These are phyloP conservation scores for Raphanus hybrid DNA, from an alignment of 441 rosid genomes.

Conservation along the genomic window DNA sequence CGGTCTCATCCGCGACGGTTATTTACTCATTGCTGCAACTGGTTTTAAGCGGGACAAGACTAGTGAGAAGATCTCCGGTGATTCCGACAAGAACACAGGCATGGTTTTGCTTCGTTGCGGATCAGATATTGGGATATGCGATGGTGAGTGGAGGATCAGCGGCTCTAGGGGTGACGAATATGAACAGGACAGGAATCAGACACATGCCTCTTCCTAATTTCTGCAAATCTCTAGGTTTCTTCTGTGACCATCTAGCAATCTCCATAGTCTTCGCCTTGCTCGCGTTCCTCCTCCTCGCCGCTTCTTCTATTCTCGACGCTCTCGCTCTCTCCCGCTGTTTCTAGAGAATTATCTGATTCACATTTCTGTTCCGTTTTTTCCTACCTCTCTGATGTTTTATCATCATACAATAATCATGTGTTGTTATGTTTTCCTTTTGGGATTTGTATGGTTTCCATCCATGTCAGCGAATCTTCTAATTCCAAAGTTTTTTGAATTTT, in stretches of 20 bases:
- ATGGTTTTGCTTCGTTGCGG: slow-evolving; percentile 74
- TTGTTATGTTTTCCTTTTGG: neutral
- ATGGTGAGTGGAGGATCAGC: slow-evolving; percentile 84
- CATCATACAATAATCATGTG: slow-evolving; percentile 16
- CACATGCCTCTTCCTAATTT: slow-evolving; percentile 78
- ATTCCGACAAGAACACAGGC: slow-evolving; percentile 69
- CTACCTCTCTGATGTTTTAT: neutral
- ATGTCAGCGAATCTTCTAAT: slow-evolving; percentile 33
- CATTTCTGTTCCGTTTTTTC: neutral
- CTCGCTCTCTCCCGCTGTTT: slow-evolving; percentile 55
- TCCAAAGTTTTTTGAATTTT: slow-evolving; percentile 28
- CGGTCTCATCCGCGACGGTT: slow-evolving; percentile 61
- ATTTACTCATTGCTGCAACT: slow-evolving; percentile 65
- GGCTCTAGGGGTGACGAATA: slow-evolving; percentile 76
- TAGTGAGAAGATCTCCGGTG: slow-evolving; percentile 53
- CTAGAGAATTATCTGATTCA: neutral
- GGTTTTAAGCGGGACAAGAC: slow-evolving; percentile 50
- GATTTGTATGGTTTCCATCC: slow-evolving; percentile 27
- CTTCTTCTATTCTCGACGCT: slow-evolving; percentile 61
- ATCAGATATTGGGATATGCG: slow-evolving; percentile 77
- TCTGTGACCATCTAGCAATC: slow-evolving; percentile 73
- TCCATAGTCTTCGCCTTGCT: slow-evolving; percentile 75
- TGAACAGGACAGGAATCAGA: slow-evolving; percentile 80
- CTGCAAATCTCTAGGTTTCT: slow-evolving; percentile 68
- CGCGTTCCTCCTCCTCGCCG: slow-evolving; percentile 63